These are phyloP conservation scores for Podaxis sp. DNA, from an alignment of 768 basidiomycete genomes.

Conservation along the genomic window DNA sequence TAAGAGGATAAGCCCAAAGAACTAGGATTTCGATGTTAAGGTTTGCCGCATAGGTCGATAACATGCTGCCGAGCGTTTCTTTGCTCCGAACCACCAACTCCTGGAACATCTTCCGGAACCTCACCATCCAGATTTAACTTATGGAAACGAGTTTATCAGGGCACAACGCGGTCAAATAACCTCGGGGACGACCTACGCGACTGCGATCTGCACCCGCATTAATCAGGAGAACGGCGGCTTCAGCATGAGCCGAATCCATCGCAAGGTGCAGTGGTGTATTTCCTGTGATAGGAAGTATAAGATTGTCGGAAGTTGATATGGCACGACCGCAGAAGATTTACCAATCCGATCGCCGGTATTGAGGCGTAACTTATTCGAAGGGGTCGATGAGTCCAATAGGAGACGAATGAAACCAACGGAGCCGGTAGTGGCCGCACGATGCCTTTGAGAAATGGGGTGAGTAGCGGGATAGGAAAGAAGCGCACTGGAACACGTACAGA, in stretches of 20 bases:
- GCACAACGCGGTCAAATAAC: conserved; percentile 6
- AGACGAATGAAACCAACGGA: conserved; percentile 86
- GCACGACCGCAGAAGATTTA: conserved; percentile 33
- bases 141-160: conserved; percentile 20
- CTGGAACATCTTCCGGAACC: conserved; percentile 85
- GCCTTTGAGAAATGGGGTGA: conserved; percentile 46
- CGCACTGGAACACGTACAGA: conserved; percentile 52
- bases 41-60: conserved; percentile 66
- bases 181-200: conserved; percentile 55
- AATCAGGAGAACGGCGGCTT: conserved; percentile 86
- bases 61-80: conserved; percentile 77
- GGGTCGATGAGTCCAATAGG: conserved; percentile 81
- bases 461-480: conserved; percentile 19
- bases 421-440: conserved; percentile 95
- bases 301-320: conserved; percentile 18
- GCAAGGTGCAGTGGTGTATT: conserved; percentile 97
- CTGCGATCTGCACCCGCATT: conserved; percentile 94
- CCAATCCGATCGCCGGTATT: conserved; percentile 85
- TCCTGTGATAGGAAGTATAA: conserved; percentile 44
- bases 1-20: conserved; percentile 5
- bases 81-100: conserved; percentile 91
- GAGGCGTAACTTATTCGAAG: conserved; percentile 72
- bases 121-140: conserved; percentile 84
- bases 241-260: conserved; percentile 94
- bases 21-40: conserved; percentile 25